Evolutionary conservation across 2,329 filamentous ascomycete species (phyloP), one percentile per base, ranked within the genome.

Genomic region (Colletotrichum sp.): DNA sequence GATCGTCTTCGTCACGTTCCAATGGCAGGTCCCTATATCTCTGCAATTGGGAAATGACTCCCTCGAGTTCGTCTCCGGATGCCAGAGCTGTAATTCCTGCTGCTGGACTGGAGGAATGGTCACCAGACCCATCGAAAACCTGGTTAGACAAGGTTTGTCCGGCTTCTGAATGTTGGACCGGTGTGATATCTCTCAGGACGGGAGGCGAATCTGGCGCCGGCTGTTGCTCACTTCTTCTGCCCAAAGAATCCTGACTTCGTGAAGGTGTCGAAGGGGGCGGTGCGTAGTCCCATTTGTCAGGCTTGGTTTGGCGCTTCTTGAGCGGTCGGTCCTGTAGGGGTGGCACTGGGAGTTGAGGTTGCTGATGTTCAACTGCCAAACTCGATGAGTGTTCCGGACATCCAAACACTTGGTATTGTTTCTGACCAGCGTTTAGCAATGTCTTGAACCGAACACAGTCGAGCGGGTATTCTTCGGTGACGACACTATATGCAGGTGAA

Each of bases 391-490:
- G 57, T 36, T 30, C 81, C 76, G 87, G 84, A 80, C 85, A 86
- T 57, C 90, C 95, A 68, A 81, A 81, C 30, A 94, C 87, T 74
- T 82, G 84, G 80, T 95, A 97, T 63, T 90, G 90, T 30, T 83
- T 83, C 78, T 93, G 91, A 4, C 84, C 84, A 7, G 90, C 87
- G 77, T 94, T 91, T 18, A 95, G 83, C 1, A 95, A 77, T 1
- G 85, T 84, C 7, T 87, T 86, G 77, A 91, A 92, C 43, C 86
- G 84, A 48, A 95, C 89, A 78, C 94, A 96, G 72, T 96, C 93
- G 3, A 93, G 85, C 1, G 93, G 91, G 79, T 94, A 96, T 1
- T 88, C 85, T 65, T 95, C 93, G 73, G 92, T 93, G 13, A 96
- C 92, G 4, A 98, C 79, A 3, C 88, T 80, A 7, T 85, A 81